phyloP scores from a whole-genome alignment of 345 rosid genomes.

The Aquilaria malaccensis region DNA sequence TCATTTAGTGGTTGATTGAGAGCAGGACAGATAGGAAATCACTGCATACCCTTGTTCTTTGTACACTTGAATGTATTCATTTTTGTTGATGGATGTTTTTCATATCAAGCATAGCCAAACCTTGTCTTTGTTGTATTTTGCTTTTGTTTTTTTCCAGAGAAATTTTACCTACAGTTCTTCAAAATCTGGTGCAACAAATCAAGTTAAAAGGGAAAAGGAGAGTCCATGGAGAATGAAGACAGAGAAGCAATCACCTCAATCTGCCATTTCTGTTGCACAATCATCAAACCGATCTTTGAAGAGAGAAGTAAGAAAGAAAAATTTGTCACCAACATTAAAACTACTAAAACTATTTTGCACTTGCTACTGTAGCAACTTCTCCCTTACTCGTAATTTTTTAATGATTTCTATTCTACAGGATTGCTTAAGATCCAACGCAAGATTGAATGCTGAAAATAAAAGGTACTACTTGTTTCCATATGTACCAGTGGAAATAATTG shows the following conservation, averaged over 20 bases:
- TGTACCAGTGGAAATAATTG: constrained; percentile 5
- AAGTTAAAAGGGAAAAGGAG: constrained; percentile 22
- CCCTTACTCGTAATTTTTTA: neutral
- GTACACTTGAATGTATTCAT: constrained; percentile 1
- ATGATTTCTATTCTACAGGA: constrained; percentile 21
- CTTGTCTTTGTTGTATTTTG: neutral
- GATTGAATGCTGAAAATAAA: constrained; percentile 25
- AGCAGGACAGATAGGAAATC: too few species aligned
- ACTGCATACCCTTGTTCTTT: neutral
- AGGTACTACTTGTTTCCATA: constrained; percentile 35
- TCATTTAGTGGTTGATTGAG: too few species aligned
- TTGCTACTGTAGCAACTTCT: neutral
- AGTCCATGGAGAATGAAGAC: constrained; percentile 19
- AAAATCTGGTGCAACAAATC: constrained; percentile 20
- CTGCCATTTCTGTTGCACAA: constrained; percentile 20
- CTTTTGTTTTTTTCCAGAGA: constrained; percentile 9
- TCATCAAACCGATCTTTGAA: constrained; percentile 19
- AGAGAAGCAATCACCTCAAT: constrained; percentile 24
- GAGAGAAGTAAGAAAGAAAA: constrained; percentile 25
- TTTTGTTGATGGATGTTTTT: constrained; percentile 19
- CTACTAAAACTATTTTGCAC: neutral
- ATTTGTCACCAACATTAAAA: neutral
- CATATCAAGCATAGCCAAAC: constrained; percentile 16
- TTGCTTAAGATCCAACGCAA: constrained; percentile 28
- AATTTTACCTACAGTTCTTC: constrained; percentile 13